phyloP scores from a whole-genome alignment of 495 filamentous ascomycete genomes.

The Penicillium arizonense region DNA sequence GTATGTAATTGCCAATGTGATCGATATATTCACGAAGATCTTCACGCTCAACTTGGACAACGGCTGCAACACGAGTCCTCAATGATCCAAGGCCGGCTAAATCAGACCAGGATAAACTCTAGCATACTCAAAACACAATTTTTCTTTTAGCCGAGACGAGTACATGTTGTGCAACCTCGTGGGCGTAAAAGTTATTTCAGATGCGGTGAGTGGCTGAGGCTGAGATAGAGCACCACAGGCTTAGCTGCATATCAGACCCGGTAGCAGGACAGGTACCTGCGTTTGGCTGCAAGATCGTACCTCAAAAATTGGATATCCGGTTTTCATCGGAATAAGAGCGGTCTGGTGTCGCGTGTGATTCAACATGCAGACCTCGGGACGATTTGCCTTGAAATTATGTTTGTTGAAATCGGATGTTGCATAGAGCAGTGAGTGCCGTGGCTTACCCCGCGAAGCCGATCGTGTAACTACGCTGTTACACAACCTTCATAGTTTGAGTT shows the following conservation, averaged over 20 bases:
- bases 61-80: not conserved
- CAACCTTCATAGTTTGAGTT: not conserved
- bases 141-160: not conserved
- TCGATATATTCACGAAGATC: no score
- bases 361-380: not conserved
- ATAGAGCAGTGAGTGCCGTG: not conserved
- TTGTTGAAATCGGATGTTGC: no score
- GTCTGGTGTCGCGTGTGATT: constrained; percentile 13
- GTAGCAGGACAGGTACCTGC: constrained; percentile 18
- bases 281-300: constrained; percentile 10
- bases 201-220: constrained; percentile 15
- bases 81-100: not conserved
- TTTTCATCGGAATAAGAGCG: constrained; percentile 11
- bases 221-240: constrained; percentile 4
- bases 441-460: not conserved
- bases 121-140: not conserved
- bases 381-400: no score
- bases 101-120: not conserved
- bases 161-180: constrained; percentile 17
- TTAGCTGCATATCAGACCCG: constrained; percentile 10
- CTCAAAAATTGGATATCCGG: not conserved
- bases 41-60: no score
- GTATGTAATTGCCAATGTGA: not conserved
- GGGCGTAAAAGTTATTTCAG: not conserved
- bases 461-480: not conserved